phyloP scores from a whole-genome alignment of 306 rosid genomes.

The Cucurbita moschata region DNA sequence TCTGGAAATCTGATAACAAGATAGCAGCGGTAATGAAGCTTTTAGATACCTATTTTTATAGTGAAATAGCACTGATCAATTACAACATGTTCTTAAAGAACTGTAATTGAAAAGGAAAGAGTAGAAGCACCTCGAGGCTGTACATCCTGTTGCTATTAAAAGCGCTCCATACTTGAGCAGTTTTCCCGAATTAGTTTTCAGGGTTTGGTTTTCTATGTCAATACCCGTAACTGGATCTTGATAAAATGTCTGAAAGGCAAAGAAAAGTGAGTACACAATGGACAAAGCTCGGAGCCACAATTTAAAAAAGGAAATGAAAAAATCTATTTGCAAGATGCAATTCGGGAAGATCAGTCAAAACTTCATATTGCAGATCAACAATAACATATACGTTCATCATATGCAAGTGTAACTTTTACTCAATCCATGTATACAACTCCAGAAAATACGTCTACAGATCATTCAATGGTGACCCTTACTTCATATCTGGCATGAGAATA shows the following conservation, averaged over 20 bases:
- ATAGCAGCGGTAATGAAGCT: constrained; percentile 9
- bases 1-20: constrained; percentile 57
- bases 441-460: background rate
- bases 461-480: background rate
- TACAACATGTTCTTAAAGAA: background rate
- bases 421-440: background rate
- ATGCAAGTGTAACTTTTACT: background rate
- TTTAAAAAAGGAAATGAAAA: background rate
- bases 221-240: constrained; percentile 52
- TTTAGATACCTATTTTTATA: background rate
- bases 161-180: constrained; percentile 74
- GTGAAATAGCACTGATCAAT: background rate
- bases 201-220: constrained; percentile 51
- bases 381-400: background rate
- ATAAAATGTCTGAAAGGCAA: constrained; percentile 44
- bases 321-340: background rate
- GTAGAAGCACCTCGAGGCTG: constrained; percentile 54
- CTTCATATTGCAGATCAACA: background rate
- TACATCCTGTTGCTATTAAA: constrained; percentile 69
- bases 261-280: background rate
- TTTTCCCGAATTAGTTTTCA: constrained; percentile 71
- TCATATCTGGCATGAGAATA: background rate
- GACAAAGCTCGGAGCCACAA: background rate
- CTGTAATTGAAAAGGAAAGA: background rate
- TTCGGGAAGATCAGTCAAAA: background rate